Evolutionary conservation across 176 grass and related monocot species (phyloP).

Genomic region (Carex littledalei): DNA sequence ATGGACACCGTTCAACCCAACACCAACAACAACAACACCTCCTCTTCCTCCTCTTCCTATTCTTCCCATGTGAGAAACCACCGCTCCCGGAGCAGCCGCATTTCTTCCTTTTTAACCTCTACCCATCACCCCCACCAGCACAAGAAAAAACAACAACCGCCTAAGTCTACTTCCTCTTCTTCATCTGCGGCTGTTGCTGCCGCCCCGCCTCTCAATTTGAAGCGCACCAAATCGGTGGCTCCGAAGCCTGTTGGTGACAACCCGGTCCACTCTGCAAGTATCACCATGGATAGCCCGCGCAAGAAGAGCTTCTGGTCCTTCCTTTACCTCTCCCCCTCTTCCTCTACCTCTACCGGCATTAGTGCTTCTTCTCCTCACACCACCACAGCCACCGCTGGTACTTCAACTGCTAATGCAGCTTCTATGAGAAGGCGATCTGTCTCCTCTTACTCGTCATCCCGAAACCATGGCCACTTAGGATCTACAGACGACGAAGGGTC

Average conservation of each 20-base stretch:
- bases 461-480: not conserved
- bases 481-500: conserved; percentile 24
- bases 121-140: not conserved
- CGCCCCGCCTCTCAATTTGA: conserved; percentile 27
- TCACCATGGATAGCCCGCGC: conserved; percentile 54
- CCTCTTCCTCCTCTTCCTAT: conserved; percentile 9
- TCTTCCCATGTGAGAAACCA: not conserved
- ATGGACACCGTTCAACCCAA: conserved; percentile 11
- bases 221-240: conserved; percentile 78
- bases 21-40: not conserved
- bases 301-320: conserved; percentile 99
- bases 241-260: conserved; percentile 44
- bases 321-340: conserved; percentile 55
- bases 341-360: conserved; percentile 29
- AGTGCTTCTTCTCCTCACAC: conserved; percentile 27
- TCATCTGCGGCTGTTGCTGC: not conserved
- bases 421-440: conserved; percentile 32
- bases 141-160: not conserved
- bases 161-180: conserved; percentile 4
- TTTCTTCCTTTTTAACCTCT: not conserved
- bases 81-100: not conserved
- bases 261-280: not conserved
- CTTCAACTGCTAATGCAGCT: conserved; percentile 1
- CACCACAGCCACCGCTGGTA: conserved; percentile 16
- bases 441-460: conserved; percentile 25